Conservation (phyloP, 2,329 filamentous ascomycete species). For the Colletotrichum sp. region DNA sequence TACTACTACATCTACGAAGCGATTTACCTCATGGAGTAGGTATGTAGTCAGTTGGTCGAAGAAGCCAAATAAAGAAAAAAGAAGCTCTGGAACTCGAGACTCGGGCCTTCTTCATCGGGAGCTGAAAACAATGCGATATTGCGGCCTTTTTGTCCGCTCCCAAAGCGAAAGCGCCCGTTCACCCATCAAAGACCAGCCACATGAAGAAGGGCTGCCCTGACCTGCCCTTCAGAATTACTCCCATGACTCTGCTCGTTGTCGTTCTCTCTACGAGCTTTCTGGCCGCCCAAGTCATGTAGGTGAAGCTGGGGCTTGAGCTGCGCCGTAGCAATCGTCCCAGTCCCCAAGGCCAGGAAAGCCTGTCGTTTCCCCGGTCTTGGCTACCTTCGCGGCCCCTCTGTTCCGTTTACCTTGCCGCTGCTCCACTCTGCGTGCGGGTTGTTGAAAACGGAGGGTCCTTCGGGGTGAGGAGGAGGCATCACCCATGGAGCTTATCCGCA, state of each 20-base stretch:
- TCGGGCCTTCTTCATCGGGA: neutral
- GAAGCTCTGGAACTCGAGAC: neutral
- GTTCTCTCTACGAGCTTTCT: neutral
- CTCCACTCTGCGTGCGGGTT: neutral
- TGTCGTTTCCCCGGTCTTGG: conserved; percentile 4
- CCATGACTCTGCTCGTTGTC: neutral
- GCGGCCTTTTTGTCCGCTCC: neutral
- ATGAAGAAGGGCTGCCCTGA: neutral
- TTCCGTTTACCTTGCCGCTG: neutral
- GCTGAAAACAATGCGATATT: neutral
- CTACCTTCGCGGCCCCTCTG: neutral
- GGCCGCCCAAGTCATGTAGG: neutral
- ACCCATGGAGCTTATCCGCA: neutral
- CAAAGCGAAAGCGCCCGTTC: neutral
- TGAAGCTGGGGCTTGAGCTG: neutral
- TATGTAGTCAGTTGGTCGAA: neutral
- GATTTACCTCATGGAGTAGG: neutral
- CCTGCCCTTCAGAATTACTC: neutral
- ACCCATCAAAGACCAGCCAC: neutral
- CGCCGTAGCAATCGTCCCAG: neutral
- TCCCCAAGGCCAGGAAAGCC: neutral
- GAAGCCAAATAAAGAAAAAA: neutral
- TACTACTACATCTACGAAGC: neutral
- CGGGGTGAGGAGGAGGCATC: neutral
- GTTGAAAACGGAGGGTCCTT: neutral